Evolutionary conservation across 345 rosid genomes (phyloP), one percentile per base, ranked within the genome.

Genomic region (Rhizophora apiculata): DNA sequence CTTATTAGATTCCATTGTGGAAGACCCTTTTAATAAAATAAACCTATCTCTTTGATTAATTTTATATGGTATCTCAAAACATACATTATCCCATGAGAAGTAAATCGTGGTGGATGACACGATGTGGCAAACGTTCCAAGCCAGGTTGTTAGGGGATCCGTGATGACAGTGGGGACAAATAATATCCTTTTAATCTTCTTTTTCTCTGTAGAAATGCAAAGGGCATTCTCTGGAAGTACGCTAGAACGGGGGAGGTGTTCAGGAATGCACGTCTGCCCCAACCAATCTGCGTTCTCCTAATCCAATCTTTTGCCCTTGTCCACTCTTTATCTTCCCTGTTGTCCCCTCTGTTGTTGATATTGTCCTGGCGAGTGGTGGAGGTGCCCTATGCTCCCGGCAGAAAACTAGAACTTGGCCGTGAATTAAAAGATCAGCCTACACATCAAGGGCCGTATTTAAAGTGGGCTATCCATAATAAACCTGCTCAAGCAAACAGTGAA

Each of bases 261-360:
- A 91, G 84, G 69, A 91, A 84, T 37, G 70, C 32, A 60, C 76
- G 3, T 96, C 93, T 3, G 90, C 96, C 3, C 98, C 94, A 22
- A 87, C 96, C 77, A 90, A 79, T 62, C 88, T 88, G 74, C 97
- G 90, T 59, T 79, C 76, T 82, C 81, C 57, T 24, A 70, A 49
- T 85, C 81, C 82, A 89, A 34, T 57, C 96, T 80, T 76, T 0
- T 87, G 85, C 51, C 97, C 98, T 75, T 70, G 74, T 36, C 90
- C 91, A 46, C 83, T 79, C 75, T 87, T 87, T 10, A 74, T 78
- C 58, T 60, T 71, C 32, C 95, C 93, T 3, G 16, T 78, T 0
- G 95, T 85, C 39, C 88, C 89, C 78, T 89, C 96, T 13, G 90
- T 83, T 57, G 93, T 89, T 89, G 67, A 57, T 55, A 86, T 78